These are phyloP conservation scores for Claviceps monticola DNA, from an alignment of 2,329 filamentous ascomycete species.

Conservation along the genomic window DNA sequence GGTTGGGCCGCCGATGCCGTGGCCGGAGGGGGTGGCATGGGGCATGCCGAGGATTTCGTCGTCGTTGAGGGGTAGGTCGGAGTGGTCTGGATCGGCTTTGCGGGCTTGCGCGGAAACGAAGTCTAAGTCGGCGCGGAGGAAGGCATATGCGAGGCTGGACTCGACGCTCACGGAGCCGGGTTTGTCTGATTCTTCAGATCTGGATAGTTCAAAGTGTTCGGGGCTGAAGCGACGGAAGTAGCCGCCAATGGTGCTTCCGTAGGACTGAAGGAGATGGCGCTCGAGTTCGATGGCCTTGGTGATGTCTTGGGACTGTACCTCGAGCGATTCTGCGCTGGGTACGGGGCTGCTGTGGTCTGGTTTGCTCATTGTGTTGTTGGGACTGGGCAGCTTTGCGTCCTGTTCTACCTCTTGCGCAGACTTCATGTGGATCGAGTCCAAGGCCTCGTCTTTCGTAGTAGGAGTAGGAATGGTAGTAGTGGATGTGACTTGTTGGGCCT, in stretches of 20 bases:
- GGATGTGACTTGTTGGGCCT: too few species aligned
- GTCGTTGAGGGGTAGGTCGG: slow-evolving; percentile 69
- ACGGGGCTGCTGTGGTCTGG: slow-evolving; percentile 24
- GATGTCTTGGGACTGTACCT: slow-evolving; percentile 38
- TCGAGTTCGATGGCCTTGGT: slow-evolving; percentile 55
- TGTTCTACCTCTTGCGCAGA: slow-evolving; percentile 30
- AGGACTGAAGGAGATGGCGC: slow-evolving; percentile 56
- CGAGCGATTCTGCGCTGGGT: slow-evolving; percentile 27
- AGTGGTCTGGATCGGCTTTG: slow-evolving; percentile 62
- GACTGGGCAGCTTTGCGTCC: slow-evolving; percentile 21
- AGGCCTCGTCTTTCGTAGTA: slow-evolving; percentile 12
- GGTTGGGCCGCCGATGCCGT: slow-evolving; percentile 55
- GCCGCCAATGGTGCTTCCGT: slow-evolving; percentile 75
- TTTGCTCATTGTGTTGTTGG: slow-evolving; percentile 18
- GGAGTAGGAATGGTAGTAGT: not conserved
- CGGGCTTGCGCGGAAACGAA: slow-evolving; percentile 82
- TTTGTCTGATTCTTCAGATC: slow-evolving; percentile 12
- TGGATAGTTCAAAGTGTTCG: slow-evolving; percentile 48
- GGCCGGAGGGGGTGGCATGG: slow-evolving; percentile 37
- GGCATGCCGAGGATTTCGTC: slow-evolving; percentile 65
- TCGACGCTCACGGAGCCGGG: slow-evolving; percentile 47
- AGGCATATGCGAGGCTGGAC: slow-evolving; percentile 77
- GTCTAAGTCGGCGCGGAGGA: slow-evolving; percentile 85
- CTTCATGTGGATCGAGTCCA: slow-evolving; percentile 32
- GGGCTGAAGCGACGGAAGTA: slow-evolving; percentile 90